phyloP scores from a whole-genome alignment of 768 basidiomycete genomes.

The Psilocybe azurescens region DNA sequence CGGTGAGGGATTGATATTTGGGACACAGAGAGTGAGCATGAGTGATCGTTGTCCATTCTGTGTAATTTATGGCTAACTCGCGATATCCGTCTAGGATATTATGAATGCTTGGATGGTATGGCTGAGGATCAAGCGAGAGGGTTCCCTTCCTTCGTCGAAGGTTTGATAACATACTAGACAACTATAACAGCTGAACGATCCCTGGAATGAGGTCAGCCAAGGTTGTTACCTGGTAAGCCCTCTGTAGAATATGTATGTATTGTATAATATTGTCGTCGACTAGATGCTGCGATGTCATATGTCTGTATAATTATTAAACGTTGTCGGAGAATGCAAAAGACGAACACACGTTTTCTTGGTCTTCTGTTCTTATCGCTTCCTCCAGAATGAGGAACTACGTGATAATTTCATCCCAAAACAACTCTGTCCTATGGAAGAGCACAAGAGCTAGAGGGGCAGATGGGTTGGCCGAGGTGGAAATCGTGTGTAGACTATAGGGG shows the following conservation, averaged over 20 bases:
- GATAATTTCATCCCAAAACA: conserved; percentile 23
- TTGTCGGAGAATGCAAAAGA: too few species aligned
- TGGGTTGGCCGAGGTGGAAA: background rate
- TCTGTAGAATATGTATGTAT: too few species aligned
- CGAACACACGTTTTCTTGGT: conserved; percentile 14
- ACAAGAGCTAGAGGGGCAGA: conserved; percentile 14
- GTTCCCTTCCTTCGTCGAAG: background rate
- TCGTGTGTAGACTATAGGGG: conserved; percentile 23
- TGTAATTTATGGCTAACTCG: background rate
- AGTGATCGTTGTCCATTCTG: background rate
- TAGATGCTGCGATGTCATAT: too few species aligned
- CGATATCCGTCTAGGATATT: background rate
- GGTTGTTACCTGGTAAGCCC: too few species aligned
- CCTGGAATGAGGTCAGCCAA: too few species aligned
- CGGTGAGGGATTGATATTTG: background rate
- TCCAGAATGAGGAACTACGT: conserved; percentile 28
- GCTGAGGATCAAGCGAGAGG: background rate
- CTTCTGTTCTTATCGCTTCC: conserved; percentile 17
- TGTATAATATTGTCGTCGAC: too few species aligned
- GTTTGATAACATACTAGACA: too few species aligned
- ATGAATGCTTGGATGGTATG: background rate
- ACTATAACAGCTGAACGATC: too few species aligned
- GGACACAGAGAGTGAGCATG: background rate
- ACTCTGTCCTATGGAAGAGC: conserved; percentile 16
- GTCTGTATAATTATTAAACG: too few species aligned